Percentiles rank a stretch among this genome's conserved stretches.
These are phyloP conservation scores for Boletus vermiculosoides DNA, from an alignment of 768 basidiomycete species.

Conservation along the genomic window DNA sequence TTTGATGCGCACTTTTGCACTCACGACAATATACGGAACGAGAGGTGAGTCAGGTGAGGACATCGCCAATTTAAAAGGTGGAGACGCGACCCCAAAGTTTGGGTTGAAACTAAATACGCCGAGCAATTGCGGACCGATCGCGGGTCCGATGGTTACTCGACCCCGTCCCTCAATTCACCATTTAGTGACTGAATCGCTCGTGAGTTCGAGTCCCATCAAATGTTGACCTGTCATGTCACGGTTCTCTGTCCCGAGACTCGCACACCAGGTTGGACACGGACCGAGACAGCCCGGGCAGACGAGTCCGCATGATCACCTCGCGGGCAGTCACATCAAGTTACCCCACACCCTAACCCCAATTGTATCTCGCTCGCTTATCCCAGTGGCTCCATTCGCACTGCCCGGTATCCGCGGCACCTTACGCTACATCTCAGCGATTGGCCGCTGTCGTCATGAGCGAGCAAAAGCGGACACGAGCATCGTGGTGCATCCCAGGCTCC, in stretches of 20 bases:
- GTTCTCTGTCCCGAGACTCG: neutral
- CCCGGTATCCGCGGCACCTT: neutral
- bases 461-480: neutral
- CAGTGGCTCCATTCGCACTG: neutral
- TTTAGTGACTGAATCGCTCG: too few relatives aligned
- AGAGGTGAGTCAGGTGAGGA: constrained; percentile 15
- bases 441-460: neutral
- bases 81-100: neutral
- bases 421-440: neutral
- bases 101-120: neutral
- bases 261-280: neutral
- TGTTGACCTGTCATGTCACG: neutral
- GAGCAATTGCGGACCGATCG: neutral
- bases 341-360: neutral
- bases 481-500: neutral
- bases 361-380: constrained; percentile 3
- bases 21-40: constrained; percentile 19
- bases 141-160: neutral
- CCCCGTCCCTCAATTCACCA: neutral
- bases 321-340: neutral
- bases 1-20: neutral
- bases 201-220: neutral
- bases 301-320: constrained; percentile 11
- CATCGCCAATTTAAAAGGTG: constrained; percentile 9
- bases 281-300: neutral